Base-by-base conservation (phyloP, 23 red algal genomes). In the Gracilaria domingensis region DNA sequence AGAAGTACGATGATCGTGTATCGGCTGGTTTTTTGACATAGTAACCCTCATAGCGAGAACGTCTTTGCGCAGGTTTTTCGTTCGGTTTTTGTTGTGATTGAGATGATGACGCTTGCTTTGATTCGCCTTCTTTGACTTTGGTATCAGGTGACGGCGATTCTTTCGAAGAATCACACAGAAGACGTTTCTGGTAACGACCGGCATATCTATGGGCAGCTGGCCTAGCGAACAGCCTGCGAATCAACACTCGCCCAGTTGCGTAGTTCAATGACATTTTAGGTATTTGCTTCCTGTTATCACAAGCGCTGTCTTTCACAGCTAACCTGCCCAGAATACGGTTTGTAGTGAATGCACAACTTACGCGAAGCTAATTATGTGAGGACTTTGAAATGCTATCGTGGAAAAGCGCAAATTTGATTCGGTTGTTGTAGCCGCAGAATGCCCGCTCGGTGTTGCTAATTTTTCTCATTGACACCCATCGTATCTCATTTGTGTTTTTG, bases 1-100 rank as follows among this genome's bases (percentile, higher is more conserved):
- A 82, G 13, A 59, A 62, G 33, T 37, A 82, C 24, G 79, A 60
- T 33, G 53, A 44, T 42, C 54, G 32, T 1, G 53, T 58, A 26
- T 90, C 87, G 60, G 59, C 87, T 53, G 33, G 8, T 24, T 58
- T 70, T 39, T 90, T 57, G 1, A 90, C 87, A 44, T 81, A 90
- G 75, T 90, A 90, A 42, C 87, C 87, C n/a, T 90, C 87, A 21
- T 90, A 90, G 17, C 87, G 72, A 50, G 87, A 90, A 56, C 72
- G 87, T 55, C 77, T 81, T 13, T 45, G 64, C 4, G 66, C 54
- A 26, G 66, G 65, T 42, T 35, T 85, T 50, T 77, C 13, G 40
- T 20, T 45, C 45, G 72, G 39, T 30, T 45, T 9, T 28, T 77
- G 72, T 37, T 77, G 72, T n/a, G 81, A 85, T 44, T 65, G 35